Conservation (phyloP, 768 basidiomycete species). For the Suillus hirtellus region DNA sequence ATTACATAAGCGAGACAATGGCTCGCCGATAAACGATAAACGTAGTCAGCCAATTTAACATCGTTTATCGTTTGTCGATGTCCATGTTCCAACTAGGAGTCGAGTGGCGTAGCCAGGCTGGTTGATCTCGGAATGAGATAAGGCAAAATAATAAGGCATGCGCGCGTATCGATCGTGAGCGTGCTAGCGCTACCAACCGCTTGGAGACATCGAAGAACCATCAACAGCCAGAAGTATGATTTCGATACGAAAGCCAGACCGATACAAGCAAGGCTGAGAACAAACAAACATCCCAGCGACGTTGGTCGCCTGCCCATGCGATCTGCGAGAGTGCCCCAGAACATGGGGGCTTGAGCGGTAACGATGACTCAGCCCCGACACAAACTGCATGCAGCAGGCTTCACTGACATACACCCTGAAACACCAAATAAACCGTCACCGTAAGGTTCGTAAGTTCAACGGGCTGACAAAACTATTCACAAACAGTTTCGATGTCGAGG, state of each 20-base stretch:
- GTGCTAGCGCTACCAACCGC: conserved; percentile 74
- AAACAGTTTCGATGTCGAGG: neutral
- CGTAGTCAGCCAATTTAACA: too few relatives aligned
- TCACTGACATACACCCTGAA: conserved; percentile 34
- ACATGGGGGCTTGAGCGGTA: conserved; percentile 47
- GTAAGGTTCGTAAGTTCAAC: conserved; percentile 72
- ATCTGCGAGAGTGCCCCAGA: conserved; percentile 62
- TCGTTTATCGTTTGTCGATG: too few relatives aligned
- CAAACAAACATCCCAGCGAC: conserved; percentile 55
- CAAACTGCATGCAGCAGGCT: neutral
- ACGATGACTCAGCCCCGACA: neutral
- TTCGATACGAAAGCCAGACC: conserved; percentile 50
- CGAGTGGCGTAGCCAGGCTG: too few relatives aligned
- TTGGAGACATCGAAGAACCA: conserved; percentile 75
- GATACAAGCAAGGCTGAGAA: conserved; percentile 64
- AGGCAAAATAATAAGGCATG: neutral
- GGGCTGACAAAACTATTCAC: conserved; percentile 39
- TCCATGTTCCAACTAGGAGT: too few relatives aligned
- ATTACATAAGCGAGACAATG: too few relatives aligned
- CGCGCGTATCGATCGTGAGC: conserved; percentile 56
- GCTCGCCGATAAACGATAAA: too few relatives aligned
- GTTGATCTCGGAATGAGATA: neutral
- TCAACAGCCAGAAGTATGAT: conserved; percentile 66
- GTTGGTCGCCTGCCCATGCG: conserved; percentile 58
- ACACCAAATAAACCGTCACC: conserved; percentile 56